phyloP scores from a whole-genome alignment of 2,329 filamentous ascomycete genomes.

The Ophiocordyceps robertsii region DNA sequence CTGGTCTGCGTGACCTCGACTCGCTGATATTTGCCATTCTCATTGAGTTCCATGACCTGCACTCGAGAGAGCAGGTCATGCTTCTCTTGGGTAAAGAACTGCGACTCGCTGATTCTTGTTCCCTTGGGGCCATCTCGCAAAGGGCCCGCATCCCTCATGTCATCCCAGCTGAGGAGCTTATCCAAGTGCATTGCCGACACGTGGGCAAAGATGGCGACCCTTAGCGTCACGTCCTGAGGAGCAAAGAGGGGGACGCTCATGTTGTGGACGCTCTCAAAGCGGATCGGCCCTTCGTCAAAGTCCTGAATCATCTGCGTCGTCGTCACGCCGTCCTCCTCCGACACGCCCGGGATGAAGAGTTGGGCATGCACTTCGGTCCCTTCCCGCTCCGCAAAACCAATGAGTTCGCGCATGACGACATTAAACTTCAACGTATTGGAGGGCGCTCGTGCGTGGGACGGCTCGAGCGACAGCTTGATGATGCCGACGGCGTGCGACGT shows the following conservation, averaged over 20 bases:
- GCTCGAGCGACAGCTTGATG: conserved; percentile 80
- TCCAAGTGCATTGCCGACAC: conserved; percentile 91
- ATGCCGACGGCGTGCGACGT: conserved; percentile 86
- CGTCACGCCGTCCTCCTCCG: conserved; percentile 80
- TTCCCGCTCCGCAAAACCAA: conserved; percentile 90
- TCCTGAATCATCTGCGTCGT: conserved; percentile 89
- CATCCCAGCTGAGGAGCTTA: conserved; percentile 95
- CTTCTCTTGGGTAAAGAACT: conserved; percentile 86
- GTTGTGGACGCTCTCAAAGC: conserved; percentile 95
- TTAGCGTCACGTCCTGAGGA: conserved; percentile 58
- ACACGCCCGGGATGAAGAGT: conserved; percentile 85
- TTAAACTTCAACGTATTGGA: conserved; percentile 94
- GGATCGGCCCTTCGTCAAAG: conserved; percentile 84
- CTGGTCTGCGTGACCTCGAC: conserved; percentile 84
- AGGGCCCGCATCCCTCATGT: conserved; percentile 72
- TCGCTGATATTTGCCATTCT: conserved; percentile 79
- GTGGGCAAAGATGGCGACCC: conserved; percentile 83
- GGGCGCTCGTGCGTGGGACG: conserved; percentile 83
- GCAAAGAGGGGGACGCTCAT: conserved; percentile 78
- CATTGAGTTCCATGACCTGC: conserved; percentile 83
- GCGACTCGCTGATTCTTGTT: conserved; percentile 72
- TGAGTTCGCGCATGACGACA: conserved; percentile 91
- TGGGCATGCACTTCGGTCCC: conserved; percentile 93
- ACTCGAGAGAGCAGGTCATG: conserved; percentile 83
- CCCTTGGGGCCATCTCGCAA: conserved; percentile 41